Conservation (phyloP, 306 rosid genomes). For the Cicer cuneatum region DNA sequence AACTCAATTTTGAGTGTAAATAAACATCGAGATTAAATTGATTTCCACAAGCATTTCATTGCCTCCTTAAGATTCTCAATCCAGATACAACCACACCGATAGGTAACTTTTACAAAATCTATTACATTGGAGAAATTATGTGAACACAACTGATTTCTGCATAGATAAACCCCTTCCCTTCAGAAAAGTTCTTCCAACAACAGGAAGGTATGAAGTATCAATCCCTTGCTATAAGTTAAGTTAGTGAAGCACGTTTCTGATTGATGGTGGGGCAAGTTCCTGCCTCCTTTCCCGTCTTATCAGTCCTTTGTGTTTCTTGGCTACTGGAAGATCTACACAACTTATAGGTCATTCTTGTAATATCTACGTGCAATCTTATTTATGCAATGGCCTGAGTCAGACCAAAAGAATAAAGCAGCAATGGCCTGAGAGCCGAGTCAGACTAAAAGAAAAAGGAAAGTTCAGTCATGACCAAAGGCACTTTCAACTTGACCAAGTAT, state of each 20-base stretch:
- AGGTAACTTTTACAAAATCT: slow-evolving; percentile 22
- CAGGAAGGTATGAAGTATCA: slow-evolving; percentile 17
- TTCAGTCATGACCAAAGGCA: slow-evolving; percentile 29
- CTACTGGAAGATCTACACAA: slow-evolving; percentile 12
- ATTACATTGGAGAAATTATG: slow-evolving; percentile 12
- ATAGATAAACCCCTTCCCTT: slow-evolving; percentile 4
- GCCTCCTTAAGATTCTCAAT: slow-evolving; percentile 30
- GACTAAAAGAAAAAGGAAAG: neutral
- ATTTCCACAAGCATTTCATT: neutral
- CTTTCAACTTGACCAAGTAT: slow-evolving; percentile 41
- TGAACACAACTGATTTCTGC: neutral
- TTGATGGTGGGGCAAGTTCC: slow-evolving; percentile 33
- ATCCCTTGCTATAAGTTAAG: slow-evolving; percentile 9
- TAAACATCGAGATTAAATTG: neutral
- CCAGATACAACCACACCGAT: slow-evolving; percentile 13
- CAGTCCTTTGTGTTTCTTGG: slow-evolving; percentile 11
- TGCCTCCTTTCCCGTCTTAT: slow-evolving; percentile 26
- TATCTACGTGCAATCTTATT: slow-evolving; percentile 32
- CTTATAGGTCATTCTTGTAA: slow-evolving; percentile 38
- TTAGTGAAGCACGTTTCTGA: slow-evolving; percentile 35
- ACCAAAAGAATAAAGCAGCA: slow-evolving; percentile 33
- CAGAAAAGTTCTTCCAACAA: slow-evolving; percentile 22
- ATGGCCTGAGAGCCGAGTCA: slow-evolving; percentile 34
- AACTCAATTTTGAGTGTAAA: neutral
- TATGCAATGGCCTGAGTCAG: slow-evolving; percentile 29